These are phyloP conservation scores for Angophora floribunda DNA, from an alignment of 345 rosid genomes.

Conservation along the genomic window DNA sequence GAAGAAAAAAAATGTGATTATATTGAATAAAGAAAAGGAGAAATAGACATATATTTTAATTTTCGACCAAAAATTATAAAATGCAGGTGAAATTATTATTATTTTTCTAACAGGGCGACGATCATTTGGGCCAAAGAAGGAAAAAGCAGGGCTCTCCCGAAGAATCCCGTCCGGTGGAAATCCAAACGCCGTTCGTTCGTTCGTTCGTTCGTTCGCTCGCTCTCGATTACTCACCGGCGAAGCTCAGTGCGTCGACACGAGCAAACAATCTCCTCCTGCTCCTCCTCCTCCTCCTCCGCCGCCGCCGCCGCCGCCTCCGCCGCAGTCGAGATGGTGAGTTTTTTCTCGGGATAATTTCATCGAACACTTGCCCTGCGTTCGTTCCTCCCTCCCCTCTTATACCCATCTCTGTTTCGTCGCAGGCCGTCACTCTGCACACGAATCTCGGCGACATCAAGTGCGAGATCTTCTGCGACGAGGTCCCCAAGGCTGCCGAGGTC, in stretches of 20 bases:
- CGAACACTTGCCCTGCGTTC: not conserved
- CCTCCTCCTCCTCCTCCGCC: not conserved
- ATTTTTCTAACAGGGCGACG: not conserved
- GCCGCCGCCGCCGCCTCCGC: not conserved
- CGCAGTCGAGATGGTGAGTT: slow-evolving; percentile 15
- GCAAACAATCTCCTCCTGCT: not conserved
- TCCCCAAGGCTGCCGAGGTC: slow-evolving; percentile 88
- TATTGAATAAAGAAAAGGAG: not conserved
- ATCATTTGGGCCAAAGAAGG: not conserved
- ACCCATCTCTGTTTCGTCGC: not conserved
- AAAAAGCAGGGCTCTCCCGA: not conserved
- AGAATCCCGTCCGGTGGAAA: not conserved
- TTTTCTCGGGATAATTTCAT: not conserved
- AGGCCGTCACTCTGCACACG: slow-evolving; percentile 97
- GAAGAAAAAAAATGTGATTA: not conserved
- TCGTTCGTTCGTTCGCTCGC: not conserved
- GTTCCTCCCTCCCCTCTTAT: not conserved
- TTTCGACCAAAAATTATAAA: not conserved
- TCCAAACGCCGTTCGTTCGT: not conserved
- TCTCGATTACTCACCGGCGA: not conserved
- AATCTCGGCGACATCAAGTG: slow-evolving; percentile 97
- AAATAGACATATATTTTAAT: not conserved
- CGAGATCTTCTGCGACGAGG: slow-evolving; percentile 95
- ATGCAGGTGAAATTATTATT: fast-evolving
- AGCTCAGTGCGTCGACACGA: not conserved